Evolutionary conservation across 306 rosid species (phyloP).

Genomic region (Ziziphus jujuba): DNA sequence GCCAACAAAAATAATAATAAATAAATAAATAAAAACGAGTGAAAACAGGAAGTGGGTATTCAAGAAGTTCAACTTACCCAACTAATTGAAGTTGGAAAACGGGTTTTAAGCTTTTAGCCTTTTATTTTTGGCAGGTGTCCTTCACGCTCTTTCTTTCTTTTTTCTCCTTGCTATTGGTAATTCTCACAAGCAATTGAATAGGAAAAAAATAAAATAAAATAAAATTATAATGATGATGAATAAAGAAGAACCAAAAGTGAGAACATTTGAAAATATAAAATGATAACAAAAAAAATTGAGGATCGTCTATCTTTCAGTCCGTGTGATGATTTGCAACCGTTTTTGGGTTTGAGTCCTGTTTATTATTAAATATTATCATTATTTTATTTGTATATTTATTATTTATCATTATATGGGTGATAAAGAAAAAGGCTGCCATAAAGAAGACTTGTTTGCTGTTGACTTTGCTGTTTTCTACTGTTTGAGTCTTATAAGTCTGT

Average conservation of each 20-base stretch:
- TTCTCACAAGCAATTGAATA: constrained; percentile 25
- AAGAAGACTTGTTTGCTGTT: too few relatives aligned
- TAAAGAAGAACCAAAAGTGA: constrained; percentile 27
- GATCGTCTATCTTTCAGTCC: constrained; percentile 7
- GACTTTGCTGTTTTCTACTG: not conserved
- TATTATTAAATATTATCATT: too few relatives aligned
- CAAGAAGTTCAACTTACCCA: constrained; percentile 40
- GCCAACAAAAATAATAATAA: constrained; percentile 9
- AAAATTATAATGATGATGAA: constrained; percentile 24
- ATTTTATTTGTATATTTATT: too few relatives aligned
- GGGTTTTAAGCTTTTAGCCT: constrained; percentile 6
- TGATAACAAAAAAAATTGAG: not conserved
- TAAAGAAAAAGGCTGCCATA: too few relatives aligned
- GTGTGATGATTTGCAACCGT: constrained; percentile 43
- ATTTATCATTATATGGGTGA: too few relatives aligned
- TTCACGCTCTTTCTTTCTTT: constrained; percentile 38
- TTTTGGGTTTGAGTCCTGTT: not conserved
- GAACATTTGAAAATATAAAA: constrained; percentile 20
- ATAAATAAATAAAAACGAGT: constrained; percentile 18
- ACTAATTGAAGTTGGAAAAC: constrained; percentile 37
- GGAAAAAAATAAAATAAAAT: constrained; percentile 17
- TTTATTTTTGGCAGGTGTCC: constrained; percentile 19
- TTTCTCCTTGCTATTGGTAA: constrained; percentile 16
- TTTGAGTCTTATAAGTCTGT: not conserved
- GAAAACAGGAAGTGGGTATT: constrained; percentile 29